Evolutionary conservation across 805 yeast species (phyloP), one percentile per base, ranked within the genome.

Genomic region (Candida nemodendra): DNA sequence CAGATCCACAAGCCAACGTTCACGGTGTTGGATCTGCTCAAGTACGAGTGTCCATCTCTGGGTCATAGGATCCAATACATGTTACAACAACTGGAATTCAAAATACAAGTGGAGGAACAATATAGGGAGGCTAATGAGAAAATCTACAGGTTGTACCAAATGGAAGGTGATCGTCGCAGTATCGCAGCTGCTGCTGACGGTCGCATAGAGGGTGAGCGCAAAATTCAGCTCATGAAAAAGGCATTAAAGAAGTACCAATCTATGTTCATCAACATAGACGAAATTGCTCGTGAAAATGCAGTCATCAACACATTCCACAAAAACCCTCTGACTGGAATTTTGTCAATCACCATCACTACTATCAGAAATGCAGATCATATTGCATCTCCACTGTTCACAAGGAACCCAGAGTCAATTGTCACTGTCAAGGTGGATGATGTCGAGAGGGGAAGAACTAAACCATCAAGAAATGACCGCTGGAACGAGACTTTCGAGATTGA

Each of bases 31-130:
- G 99, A 93, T 59, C 70, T 93, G 39, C 74, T 88, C 57, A 89
- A 89, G 53, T 89, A 88, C 56, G 97, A 93, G 54, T 86, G 96
- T 51, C 96, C 97, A 0, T 86, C 95, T 0, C 68, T 93, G 50
- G 96, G 97, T 9, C 96, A 93, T 53, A 78, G 93, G 46, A 93
- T 93, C 55, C 96, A 88, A 63, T 81, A 86, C 53, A 90, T 93
- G 98, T 74, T 91, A 38, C 97, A 90, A 64, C 95, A 89, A 62
- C 71, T 93, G 42, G 96, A 90, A 58, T 89, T 91, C 62, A 93
- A 93, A 63, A 72, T 91, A 31, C 93, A 91, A 56, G 95, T 91
- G 26, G 99, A 93, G 61, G 80, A 86, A 51, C 95, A 93, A 63
- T 93, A 91, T 63, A 81, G 82, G 53, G 91, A 82, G 48, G 98